Base-by-base conservation (phyloP, 2,329 filamentous ascomycete genomes). In the Fusarium torreyae region DNA sequence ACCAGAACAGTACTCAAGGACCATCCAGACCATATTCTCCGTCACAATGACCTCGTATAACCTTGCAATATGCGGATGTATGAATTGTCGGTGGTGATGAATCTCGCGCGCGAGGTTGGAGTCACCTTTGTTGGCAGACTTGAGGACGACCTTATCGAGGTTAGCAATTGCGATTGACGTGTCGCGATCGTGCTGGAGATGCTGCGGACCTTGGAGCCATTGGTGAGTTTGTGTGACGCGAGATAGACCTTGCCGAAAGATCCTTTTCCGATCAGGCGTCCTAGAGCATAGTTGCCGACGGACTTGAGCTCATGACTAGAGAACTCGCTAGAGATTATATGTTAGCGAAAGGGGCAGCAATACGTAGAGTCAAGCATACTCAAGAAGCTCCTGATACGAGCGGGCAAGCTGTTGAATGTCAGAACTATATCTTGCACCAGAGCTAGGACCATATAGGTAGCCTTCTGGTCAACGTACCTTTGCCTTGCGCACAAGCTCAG, bases 191-290 rank as follows among this genome's bases (percentile, higher is more conserved):
- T 28, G 13, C 18, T 33, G 8, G 45, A 43, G 33, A 31, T 33
- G 36, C 56, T 18, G 50, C 84, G 66, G 77, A 95, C 94, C 89
- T 98, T 98, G 78, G 94, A 97, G 76, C 94, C 95, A 89, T 98
- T 98, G 76, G 94, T 98, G 80, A 99, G 93, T 81, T 98, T 98
- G 81, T 99, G 96, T 45, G 91, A 90, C 61, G 95, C 96, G 62
- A 99, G 87, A 80, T 99, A 99, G 76, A 99, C 96, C 82, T 98
- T 98, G 75, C 96, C 96, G 81, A 99, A 99, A 69, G 94, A 98
- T 60, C 96, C 96, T 79, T 98, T 99, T 72, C 96, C 96, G 78
- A 99, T 97, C 61, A 99, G 85, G 63, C 91, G 91, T 45, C 96
- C 96, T 59, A 99, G 87, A 36, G 91, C 91, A 81, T 99, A 99